Conservation (phyloP, 805 yeast genomes). For the Wickerhamiella bombiphila region DNA sequence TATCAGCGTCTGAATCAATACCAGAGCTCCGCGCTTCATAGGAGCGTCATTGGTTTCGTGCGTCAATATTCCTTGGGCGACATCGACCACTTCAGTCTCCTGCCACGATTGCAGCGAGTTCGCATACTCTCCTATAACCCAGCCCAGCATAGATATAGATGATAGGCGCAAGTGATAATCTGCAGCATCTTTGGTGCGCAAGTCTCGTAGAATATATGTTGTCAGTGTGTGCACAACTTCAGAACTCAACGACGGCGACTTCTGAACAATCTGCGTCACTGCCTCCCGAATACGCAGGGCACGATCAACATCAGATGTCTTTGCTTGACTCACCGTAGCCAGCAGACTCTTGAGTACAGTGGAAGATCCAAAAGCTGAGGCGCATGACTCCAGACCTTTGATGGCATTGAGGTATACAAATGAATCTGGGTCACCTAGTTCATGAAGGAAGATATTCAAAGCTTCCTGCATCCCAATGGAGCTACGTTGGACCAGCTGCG, state of each 20-base stretch:
- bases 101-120: slow-evolving; percentile 31
- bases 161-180: slow-evolving; percentile 70
- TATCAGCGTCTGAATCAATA: slow-evolving; percentile 39
- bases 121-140: slow-evolving; percentile 46
- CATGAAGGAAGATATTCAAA: slow-evolving; percentile 44
- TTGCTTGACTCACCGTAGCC: neutral
- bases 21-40: slow-evolving; percentile 53
- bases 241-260: slow-evolving; percentile 22
- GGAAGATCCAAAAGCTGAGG: slow-evolving; percentile 31
- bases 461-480: slow-evolving; percentile 39
- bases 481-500: slow-evolving; percentile 35
- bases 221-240: slow-evolving; percentile 23
- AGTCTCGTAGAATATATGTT: slow-evolving; percentile 5
- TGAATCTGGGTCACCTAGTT: slow-evolving; percentile 68
- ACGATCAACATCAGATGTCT: slow-evolving; percentile 38
- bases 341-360: slow-evolving; percentile 29
- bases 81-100: slow-evolving; percentile 50
- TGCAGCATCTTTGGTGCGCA: slow-evolving; percentile 6
- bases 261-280: slow-evolving; percentile 41
- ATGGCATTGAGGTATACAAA: slow-evolving; percentile 74
- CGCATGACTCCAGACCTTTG: slow-evolving; percentile 52
- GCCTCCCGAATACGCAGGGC: slow-evolving; percentile 76
- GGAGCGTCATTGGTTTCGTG: slow-evolving; percentile 34
- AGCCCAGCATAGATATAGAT: slow-evolving; percentile 72
- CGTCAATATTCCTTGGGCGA: slow-evolving; percentile 61